Evolutionary conservation across 2,329 filamentous ascomycete species (phyloP).

Genomic region (Moelleriella libera): DNA sequence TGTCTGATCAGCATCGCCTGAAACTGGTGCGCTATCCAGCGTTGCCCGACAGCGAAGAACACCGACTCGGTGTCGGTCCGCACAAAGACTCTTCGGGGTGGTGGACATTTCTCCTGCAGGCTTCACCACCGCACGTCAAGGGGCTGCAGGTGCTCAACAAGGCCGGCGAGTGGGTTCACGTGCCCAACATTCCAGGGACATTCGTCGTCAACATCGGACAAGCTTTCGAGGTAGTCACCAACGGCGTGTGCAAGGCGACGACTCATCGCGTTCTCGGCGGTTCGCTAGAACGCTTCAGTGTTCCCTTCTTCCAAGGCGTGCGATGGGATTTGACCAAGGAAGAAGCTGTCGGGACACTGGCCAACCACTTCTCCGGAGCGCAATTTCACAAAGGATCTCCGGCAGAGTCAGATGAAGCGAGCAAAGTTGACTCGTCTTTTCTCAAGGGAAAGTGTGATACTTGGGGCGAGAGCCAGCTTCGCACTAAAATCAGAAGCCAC

Average conservation of each 20-base stretch:
- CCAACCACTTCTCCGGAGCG: not conserved
- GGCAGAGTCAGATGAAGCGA: slow-evolving; percentile 7
- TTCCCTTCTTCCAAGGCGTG: slow-evolving; percentile 30
- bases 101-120: slow-evolving; percentile 51
- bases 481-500: slow-evolving; percentile 39
- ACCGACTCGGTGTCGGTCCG: slow-evolving; percentile 40
- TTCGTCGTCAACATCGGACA: slow-evolving; percentile 47
- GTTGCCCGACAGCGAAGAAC: not conserved
- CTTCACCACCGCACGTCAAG: slow-evolving; percentile 25
- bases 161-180: slow-evolving; percentile 33
- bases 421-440: slow-evolving; percentile 34
- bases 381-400: not conserved
- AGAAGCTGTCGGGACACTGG: not conserved
- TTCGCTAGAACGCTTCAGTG: slow-evolving; percentile 21
- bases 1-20: not conserved
- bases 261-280: slow-evolving; percentile 27
- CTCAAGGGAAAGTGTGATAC: slow-evolving; percentile 34
- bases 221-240: slow-evolving; percentile 41
- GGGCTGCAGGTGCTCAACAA: slow-evolving; percentile 37
- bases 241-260: slow-evolving; percentile 38
- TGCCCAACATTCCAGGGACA: slow-evolving; percentile 28
- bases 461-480: slow-evolving; percentile 38
- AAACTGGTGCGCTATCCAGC: not conserved
- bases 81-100: slow-evolving; percentile 47
- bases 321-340: not conserved